Conservation (phyloP, 345 rosid genomes). For the Citrus inodora region DNA sequence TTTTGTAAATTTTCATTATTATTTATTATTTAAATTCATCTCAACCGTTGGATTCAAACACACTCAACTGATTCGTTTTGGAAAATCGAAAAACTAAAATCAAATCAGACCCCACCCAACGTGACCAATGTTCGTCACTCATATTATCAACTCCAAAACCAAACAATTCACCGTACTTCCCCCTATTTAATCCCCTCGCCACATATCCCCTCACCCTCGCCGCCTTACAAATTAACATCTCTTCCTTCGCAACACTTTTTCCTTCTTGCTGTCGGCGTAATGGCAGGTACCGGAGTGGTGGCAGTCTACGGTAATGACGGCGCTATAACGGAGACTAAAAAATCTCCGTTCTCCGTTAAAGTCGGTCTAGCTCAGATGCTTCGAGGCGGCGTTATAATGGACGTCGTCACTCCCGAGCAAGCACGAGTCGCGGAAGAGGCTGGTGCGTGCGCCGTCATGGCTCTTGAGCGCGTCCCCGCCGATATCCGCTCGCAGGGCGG, state of each 20-base stretch:
- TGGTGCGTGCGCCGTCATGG: slow-evolving; percentile 83
- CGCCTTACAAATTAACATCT: background rate
- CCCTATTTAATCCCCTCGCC: slow-evolving; percentile 10
- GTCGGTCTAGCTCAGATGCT: slow-evolving; percentile 88
- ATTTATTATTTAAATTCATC: too few relatives aligned
- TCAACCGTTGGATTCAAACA: background rate
- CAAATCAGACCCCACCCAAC: background rate
- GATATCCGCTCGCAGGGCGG: slow-evolving; percentile 78
- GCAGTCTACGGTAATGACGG: slow-evolving; percentile 57
- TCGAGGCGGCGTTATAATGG: slow-evolving; percentile 83
- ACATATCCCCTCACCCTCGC: background rate
- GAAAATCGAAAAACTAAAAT: too few relatives aligned
- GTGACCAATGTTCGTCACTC: background rate
- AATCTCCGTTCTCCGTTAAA: slow-evolving; percentile 73
- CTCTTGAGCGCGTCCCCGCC: slow-evolving; percentile 70
- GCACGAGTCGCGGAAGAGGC: slow-evolving; percentile 79
- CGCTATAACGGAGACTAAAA: slow-evolving; percentile 60
- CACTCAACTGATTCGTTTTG: background rate
- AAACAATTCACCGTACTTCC: background rate
- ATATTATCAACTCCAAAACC: background rate
- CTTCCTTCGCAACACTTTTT: background rate
- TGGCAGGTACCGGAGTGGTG: slow-evolving; percentile 78
- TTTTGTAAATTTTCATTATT: too few relatives aligned
- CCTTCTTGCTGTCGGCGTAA: slow-evolving; percentile 1
- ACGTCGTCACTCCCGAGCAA: slow-evolving; percentile 71